Evolutionary conservation across 495 filamentous ascomycete genomes (phyloP), one percentile per base, ranked within the genome.

Genomic region (Podospora pseudocomata): DNA sequence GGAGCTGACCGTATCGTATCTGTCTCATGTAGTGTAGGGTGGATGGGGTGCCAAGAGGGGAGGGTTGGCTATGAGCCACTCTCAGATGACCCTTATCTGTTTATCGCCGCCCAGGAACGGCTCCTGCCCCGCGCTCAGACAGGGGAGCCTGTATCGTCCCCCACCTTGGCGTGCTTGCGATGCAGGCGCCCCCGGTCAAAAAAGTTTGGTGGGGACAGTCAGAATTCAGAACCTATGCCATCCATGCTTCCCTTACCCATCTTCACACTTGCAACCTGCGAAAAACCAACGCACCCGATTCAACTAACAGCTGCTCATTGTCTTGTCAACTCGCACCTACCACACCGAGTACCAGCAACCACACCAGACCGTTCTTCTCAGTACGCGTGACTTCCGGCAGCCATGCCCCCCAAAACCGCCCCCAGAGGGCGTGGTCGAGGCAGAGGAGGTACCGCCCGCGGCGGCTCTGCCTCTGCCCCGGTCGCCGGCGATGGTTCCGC

Each of bases 371-470:
- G 19, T 19, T 16, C 20, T 28, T 63, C 20, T 16, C 20, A 28
- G 57, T 2, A 15, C n/a, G 6, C 7, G 20, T 54, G 23, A 39
- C 15, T 11, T 13, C 39, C 13, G 16, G 63, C 34, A n/a, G 30
- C 34, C 62, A 71, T 71, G 70, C 70, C 70, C 34, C 67, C 70
- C 1, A 71, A 71, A 19, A 0, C 62, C 15, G 62, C 65, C 26
- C 58, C 67, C 27, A 28, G 70, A 61, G 70, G 70, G 5, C 66
- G 70, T 5, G 67, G 70, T 27, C 66, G 70, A 4, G 70, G 70
- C 27, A 39, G 70, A 59, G 69, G 65, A 57, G 69, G 65, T 20
- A 32, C 69, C 30, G 61, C 65, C 57, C 69, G 69, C 2, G 69
- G 69, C 30, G 65, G 28, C 49, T 62, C 68, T 30, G 68, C 20